phyloP scores from a whole-genome alignment of 768 basidiomycete species.

The Coprinopsis sp. region DNA sequence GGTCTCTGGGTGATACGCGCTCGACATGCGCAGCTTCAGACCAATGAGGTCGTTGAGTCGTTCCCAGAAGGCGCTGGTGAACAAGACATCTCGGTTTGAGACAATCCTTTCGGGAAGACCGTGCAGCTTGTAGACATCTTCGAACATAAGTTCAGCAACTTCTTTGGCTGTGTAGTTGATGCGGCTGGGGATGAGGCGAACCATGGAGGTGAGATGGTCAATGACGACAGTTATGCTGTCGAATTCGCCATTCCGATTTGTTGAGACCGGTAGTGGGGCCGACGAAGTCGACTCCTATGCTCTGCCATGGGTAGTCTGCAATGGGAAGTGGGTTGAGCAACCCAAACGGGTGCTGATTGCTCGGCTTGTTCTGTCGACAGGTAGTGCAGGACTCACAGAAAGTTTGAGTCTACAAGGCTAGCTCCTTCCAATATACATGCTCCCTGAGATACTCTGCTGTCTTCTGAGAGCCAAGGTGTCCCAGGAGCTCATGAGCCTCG shows the following conservation, averaged over 20 bases:
- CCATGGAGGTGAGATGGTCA: constrained; percentile 8
- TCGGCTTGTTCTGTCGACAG: constrained; percentile 5
- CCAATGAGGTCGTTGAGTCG: constrained; percentile 9
- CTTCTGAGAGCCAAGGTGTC: constrained; percentile 35
- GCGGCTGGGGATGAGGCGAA: constrained; percentile 9
- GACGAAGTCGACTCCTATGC: constrained; percentile 13
- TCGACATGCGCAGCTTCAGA: constrained; percentile 7
- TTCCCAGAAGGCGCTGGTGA: constrained; percentile 12
- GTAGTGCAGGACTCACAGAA: constrained; percentile 10
- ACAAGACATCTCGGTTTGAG: constrained; percentile 8
- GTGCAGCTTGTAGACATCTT: constrained; percentile 9
- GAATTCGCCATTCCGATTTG: constrained; percentile 3
- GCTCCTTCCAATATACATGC: constrained; percentile 11
- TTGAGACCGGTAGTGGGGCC: constrained; percentile 10
- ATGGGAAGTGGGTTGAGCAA: constrained; percentile 8
- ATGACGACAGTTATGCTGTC: constrained; percentile 12
- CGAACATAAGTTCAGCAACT: constrained; percentile 11
- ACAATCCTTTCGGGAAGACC: constrained; percentile 11
- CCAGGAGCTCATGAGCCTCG: constrained; percentile 36
- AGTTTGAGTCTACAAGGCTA: neutral
- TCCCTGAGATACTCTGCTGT: constrained; percentile 21
- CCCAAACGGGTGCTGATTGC: constrained; percentile 9
- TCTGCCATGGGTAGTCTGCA: constrained; percentile 4
- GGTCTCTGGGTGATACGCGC: constrained; percentile 12
- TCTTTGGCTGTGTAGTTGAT: constrained; percentile 5